Conservation (phyloP, 805 yeast genomes). For the Wickerhamiella lipophila region DNA sequence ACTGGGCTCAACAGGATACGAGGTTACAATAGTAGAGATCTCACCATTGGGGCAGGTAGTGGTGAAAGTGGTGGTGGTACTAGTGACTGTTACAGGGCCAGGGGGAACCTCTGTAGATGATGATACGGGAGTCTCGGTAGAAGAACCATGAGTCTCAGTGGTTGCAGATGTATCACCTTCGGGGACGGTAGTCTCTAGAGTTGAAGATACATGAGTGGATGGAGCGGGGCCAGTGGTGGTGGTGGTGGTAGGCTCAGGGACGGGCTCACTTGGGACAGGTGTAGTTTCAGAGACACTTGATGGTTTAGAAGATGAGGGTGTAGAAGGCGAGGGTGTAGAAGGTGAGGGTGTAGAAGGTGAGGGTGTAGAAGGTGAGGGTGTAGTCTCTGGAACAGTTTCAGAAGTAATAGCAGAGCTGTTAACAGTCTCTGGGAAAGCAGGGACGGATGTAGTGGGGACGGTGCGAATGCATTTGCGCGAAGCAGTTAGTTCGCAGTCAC, state of each 20-base stretch:
- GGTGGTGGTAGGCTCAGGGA: not conserved
- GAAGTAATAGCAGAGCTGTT: not conserved
- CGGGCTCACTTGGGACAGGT: not conserved
- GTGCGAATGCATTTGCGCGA: not conserved
- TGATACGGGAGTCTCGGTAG: not conserved
- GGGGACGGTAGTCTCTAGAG: not conserved
- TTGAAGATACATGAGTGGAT: not conserved
- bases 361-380: not conserved
- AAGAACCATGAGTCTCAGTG: not conserved
- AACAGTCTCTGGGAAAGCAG: not conserved
- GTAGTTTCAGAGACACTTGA: not conserved
- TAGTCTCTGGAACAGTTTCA: no score
- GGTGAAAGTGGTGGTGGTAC: not conserved
- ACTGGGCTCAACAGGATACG: not conserved
- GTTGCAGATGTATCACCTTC: not conserved
- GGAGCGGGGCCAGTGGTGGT: not conserved
- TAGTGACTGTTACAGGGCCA: not conserved
- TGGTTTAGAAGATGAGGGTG: not conserved
- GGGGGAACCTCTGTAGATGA: not conserved
- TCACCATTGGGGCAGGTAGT: conserved; percentile 1
- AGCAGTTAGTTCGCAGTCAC: not conserved
- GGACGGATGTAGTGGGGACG: not conserved
- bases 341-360: not conserved
- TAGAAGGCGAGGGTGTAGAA: not conserved
- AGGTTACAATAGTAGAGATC: not conserved